Conservation (phyloP, 148 eudicot genomes). For the Linanthus parryae region DNA sequence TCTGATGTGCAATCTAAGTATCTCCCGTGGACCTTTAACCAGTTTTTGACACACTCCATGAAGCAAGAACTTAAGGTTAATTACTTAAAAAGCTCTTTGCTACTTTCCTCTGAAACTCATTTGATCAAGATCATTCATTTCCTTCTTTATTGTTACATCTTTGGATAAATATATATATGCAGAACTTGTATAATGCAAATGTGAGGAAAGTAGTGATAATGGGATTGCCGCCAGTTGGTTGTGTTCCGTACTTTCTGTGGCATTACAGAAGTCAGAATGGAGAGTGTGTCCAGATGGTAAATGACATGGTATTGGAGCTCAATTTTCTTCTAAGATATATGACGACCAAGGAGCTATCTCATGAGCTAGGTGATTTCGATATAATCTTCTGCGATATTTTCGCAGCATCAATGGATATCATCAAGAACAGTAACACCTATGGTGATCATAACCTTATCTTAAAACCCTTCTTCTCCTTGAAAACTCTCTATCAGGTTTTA, state of each 20-base stretch:
- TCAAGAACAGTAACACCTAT: slow-evolving; percentile 42
- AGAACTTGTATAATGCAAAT: slow-evolving; percentile 58
- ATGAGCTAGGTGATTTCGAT: slow-evolving; percentile 42
- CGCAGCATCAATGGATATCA: slow-evolving; percentile 79
- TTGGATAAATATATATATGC: slow-evolving; percentile 1
- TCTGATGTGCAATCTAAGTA: slow-evolving; percentile 70
- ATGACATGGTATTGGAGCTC: slow-evolving; percentile 79
- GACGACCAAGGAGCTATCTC: slow-evolving; percentile 58
- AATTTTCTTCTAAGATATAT: slow-evolving; percentile 64
- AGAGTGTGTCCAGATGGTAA: slow-evolving; percentile 65
- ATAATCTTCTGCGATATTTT: slow-evolving; percentile 71
- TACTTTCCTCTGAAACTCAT: too few relatives aligned
- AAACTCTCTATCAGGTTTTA: too few relatives aligned
- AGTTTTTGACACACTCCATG: slow-evolving; percentile 52
- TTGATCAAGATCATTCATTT: background rate
- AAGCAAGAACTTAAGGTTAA: slow-evolving; percentile 71
- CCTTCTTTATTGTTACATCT: background rate
- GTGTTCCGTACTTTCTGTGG: slow-evolving; percentile 91
- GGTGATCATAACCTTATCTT: slow-evolving; percentile 31
- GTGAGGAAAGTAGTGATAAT: slow-evolving; percentile 76
- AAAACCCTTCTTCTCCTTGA: background rate
- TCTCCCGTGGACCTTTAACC: slow-evolving; percentile 78
- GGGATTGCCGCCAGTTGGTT: slow-evolving; percentile 92
- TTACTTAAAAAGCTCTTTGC: too few relatives aligned
- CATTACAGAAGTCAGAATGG: slow-evolving; percentile 51